These are phyloP conservation scores for Actinidia chinensis DNA, from an alignment of 179 eudicot genomes.

Conservation along the genomic window DNA sequence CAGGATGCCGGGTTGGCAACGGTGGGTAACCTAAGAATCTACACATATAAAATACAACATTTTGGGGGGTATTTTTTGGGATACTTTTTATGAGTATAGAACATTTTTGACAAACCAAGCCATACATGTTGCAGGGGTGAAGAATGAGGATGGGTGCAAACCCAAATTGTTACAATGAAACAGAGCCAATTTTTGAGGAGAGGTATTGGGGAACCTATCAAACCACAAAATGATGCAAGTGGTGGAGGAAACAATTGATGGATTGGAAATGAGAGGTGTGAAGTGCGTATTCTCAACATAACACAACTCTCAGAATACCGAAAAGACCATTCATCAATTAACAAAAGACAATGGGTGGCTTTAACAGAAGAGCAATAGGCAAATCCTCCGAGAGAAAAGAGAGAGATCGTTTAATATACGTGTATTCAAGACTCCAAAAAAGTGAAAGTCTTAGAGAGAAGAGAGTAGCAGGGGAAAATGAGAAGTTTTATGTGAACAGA, in stretches of 20 bases:
- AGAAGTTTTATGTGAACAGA: too few species aligned
- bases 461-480: background rate
- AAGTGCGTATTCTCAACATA: slow-evolving; percentile 61
- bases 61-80: too few species aligned
- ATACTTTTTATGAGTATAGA: too few species aligned
- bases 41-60: too few species aligned
- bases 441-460: background rate
- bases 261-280: slow-evolving; percentile 42
- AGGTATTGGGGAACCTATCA: slow-evolving; percentile 56
- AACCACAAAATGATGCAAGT: slow-evolving; percentile 65
- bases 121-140: too few species aligned
- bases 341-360: slow-evolving; percentile 75
- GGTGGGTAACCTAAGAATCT: too few species aligned
- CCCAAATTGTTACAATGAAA: slow-evolving; percentile 8
- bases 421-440: background rate
- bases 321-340: slow-evolving; percentile 74
- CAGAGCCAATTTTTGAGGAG: slow-evolving; percentile 18
- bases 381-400: slow-evolving; percentile 41
- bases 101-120: too few species aligned
- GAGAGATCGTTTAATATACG: background rate
- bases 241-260: slow-evolving; percentile 39
- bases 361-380: slow-evolving; percentile 49
- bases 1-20: too few species aligned
- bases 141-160: too few species aligned
- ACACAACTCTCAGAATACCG: slow-evolving; percentile 84